A percentile compares a stretch with the other conserved stretches of the same genome.
Evolutionary conservation across 1,284 basidiomycete genomes (phyloP).

Genomic region (Schizopora paradoxa): DNA sequence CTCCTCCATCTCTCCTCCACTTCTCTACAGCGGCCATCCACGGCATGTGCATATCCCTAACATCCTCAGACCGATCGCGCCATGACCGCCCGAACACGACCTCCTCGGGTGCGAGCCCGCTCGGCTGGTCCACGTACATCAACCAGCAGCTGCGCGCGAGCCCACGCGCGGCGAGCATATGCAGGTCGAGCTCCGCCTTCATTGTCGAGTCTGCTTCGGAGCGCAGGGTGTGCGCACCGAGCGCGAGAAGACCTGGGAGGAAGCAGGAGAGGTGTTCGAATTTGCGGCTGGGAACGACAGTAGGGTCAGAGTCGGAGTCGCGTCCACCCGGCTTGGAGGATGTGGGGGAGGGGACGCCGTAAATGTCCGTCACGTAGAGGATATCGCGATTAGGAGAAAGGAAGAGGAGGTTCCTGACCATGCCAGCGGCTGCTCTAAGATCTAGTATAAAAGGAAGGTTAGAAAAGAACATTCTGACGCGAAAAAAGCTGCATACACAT

Average conservation of each 20-base stretch:
- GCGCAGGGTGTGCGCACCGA: constrained; percentile 60
- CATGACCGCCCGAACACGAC: constrained; percentile 34
- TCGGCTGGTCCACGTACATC: constrained; percentile 56
- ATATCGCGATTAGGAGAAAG: constrained; percentile 59
- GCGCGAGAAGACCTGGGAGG: constrained; percentile 69
- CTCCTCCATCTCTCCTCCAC: constrained; percentile 43
- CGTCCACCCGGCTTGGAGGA: constrained; percentile 23
- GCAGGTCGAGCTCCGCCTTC: constrained; percentile 35
- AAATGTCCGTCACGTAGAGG: constrained; percentile 61
- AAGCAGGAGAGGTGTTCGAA: constrained; percentile 80
- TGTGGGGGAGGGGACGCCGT: constrained; percentile 5
- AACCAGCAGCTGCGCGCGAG: constrained; percentile 64
- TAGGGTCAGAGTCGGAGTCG: no score
- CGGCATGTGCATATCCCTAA: constrained; percentile 16
- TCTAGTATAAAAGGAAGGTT: constrained; percentile 37
- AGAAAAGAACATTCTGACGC: not conserved
- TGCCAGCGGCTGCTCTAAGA: constrained; percentile 51
- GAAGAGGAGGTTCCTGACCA: constrained; percentile 62
- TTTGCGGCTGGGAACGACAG: constrained; percentile 41
- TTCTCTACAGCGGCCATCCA: constrained; percentile 51
- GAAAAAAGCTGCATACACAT: constrained; percentile 45
- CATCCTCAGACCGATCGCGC: constrained; percentile 19
- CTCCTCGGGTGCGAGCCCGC: constrained; percentile 59
- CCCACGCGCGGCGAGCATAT: constrained; percentile 64
- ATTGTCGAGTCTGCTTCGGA: constrained; percentile 27